Percentiles rank a stretch among this genome's conserved stretches.
These are phyloP conservation scores for Microcyclosporella mali DNA, from an alignment of 2,329 filamentous ascomycete species.

Conservation along the genomic window DNA sequence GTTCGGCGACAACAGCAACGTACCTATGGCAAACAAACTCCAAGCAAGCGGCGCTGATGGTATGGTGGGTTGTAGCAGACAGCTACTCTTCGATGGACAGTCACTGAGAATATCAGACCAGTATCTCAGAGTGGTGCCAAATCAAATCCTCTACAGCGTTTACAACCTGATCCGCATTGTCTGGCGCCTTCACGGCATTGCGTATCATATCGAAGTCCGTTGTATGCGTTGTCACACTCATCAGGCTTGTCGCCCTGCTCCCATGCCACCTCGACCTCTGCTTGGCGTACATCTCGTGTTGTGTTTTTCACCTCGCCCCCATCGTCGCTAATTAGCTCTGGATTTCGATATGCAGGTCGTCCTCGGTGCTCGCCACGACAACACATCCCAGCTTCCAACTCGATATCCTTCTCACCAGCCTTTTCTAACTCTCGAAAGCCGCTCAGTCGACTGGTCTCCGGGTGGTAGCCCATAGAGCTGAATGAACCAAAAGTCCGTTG, in stretches of 20 bases:
- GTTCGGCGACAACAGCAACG: too few relatives aligned
- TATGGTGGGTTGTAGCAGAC: too few relatives aligned
- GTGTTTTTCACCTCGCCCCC: slow-evolving; percentile 3
- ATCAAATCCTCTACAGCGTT: too few relatives aligned
- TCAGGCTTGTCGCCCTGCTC: background rate
- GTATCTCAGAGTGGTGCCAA: too few relatives aligned
- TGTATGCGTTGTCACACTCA: too few relatives aligned
- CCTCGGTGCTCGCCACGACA: background rate
- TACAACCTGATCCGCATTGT: too few relatives aligned
- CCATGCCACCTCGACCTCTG: slow-evolving; percentile 12
- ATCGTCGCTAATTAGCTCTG: background rate
- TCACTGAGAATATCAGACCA: too few relatives aligned
- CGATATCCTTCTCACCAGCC: background rate
- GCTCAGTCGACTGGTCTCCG: background rate
- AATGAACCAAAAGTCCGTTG: slow-evolving; percentile 9
- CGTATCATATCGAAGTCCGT: too few relatives aligned
- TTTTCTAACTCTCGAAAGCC: background rate
- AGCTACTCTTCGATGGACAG: too few relatives aligned
- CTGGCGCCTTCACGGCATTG: too few relatives aligned
- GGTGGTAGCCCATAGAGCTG: slow-evolving; percentile 12
- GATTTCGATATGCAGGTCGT: background rate
- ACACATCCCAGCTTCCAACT: background rate
- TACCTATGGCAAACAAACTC: too few relatives aligned
- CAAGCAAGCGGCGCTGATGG: too few relatives aligned
- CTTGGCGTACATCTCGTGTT: slow-evolving; percentile 13